Evolutionary conservation across 2,329 filamentous ascomycete genomes (phyloP), one percentile per base, ranked within the genome.

Genomic region (Mariannaea sp.): DNA sequence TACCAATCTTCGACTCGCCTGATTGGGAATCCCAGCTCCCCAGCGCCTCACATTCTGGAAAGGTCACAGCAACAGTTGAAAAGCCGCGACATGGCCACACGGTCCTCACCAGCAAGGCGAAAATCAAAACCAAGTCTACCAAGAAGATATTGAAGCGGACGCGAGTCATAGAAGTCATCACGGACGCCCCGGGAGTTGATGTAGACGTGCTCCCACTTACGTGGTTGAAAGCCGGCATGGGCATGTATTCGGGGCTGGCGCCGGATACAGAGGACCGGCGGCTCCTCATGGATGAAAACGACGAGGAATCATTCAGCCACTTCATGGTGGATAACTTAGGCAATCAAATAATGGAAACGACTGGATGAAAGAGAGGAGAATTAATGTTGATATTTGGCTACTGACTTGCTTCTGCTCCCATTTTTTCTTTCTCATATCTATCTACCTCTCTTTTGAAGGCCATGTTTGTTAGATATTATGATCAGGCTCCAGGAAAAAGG

Each of bases 241-340:
- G 75, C 0, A 45, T 77, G 55, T 77, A 77, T 55, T 67, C 73
- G 3, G 68, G 68, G 19, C 54, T 77, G 8, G 58, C 62, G 9
- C 68, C 70, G 0, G 75, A 77, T 55, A 68, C 65, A 7, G 66
- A 75, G 22, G 74, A 77, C 48, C 56, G 64, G n/a, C 44, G 47
- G 5, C 65, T 73, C 22, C 60, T 77, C 14, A 51, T 66, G 22
- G 75, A 77, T 40, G 67, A 71, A 4, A 71, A 75, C 17, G 74
- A 77, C 30, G 73, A 74, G 41, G 73, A 75, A 41, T 68, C 74
- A 0, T 77, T 77, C 41, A 77, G 74, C 36, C 74, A 77, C 46
- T 77, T 77, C 56, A 64, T 71, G 53, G 71, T 77, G 7, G 72
- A 76, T 30, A 57, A 53, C 16, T 56, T 66, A 16, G 73, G 74